Evolutionary conservation across 2,329 filamentous ascomycete genomes (phyloP).

Genomic region (Camillea tinctor): DNA sequence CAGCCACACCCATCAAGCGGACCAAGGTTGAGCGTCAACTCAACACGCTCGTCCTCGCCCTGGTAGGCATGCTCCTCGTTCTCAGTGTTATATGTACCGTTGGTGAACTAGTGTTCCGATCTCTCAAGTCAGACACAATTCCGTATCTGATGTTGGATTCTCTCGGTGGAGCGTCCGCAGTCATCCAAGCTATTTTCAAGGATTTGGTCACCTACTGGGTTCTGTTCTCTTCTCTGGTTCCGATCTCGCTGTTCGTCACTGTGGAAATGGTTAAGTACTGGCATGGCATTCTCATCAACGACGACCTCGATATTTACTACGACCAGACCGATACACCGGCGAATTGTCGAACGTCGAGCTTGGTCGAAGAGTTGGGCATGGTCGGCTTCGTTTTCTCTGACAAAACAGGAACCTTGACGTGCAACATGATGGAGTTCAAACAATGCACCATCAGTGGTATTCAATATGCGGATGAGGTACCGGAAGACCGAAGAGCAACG

Average conservation of each 20-base stretch:
- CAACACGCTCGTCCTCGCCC: constrained; percentile 87
- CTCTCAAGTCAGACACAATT: constrained; percentile 60
- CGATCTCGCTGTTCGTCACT: constrained; percentile 96
- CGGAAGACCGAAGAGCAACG: constrained; percentile 82
- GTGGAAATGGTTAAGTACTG: constrained; percentile 98
- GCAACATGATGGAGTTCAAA: constrained; percentile 98
- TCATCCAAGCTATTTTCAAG: constrained; percentile 81
- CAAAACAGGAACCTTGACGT: constrained; percentile 96
- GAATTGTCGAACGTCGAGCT: constrained; percentile 90
- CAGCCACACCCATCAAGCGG: constrained; percentile 93
- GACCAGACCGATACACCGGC: constrained; percentile 93
- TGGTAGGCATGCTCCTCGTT: constrained; percentile 78
- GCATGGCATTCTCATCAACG: constrained; percentile 96
- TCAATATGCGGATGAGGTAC: constrained; percentile 88
- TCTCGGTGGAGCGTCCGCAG: constrained; percentile 51
- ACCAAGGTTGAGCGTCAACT: constrained; percentile 94
- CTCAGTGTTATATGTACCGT: constrained; percentile 89
- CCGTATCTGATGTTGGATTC: constrained; percentile 69
- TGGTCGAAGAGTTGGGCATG: constrained; percentile 96
- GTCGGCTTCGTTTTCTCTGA: constrained; percentile 99
- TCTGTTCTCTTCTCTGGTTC: constrained; percentile 91
- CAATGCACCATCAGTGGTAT: constrained; percentile 91
- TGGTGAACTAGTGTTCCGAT: constrained; percentile 80
- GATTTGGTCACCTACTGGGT: constrained; percentile 99
- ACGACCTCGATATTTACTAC: constrained; percentile 97